Percentiles rank a stretch among this genome's conserved stretches.
These are phyloP conservation scores for Trichosanthes cucumerina DNA, from an alignment of 306 rosid species.

Conservation along the genomic window DNA sequence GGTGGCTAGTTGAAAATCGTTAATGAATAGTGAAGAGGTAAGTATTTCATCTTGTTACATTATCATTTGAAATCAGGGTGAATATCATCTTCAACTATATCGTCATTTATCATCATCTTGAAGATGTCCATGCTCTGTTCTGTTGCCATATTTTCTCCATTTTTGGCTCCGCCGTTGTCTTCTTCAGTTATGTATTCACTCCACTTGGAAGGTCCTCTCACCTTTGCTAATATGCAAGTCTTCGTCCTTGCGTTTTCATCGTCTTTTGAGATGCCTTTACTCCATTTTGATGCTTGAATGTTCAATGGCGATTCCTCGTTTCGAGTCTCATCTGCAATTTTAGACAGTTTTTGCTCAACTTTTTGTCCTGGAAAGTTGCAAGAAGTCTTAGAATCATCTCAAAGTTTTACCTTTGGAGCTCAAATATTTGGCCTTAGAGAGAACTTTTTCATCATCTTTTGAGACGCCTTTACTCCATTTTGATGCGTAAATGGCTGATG, in stretches of 20 bases:
- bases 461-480: slow-evolving; percentile 10
- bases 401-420: slow-evolving; percentile 27
- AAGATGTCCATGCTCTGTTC: slow-evolving; percentile 9
- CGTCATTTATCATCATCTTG: slow-evolving; percentile 29
- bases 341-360: not conserved
- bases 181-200: slow-evolving; percentile 36
- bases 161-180: not conserved
- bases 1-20: not conserved
- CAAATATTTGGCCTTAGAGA: slow-evolving; percentile 7
- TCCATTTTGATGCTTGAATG: slow-evolving; percentile 13
- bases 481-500: slow-evolving; percentile 7
- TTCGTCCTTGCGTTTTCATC: not conserved
- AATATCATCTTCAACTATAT: slow-evolving; percentile 60
- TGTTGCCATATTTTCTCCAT: slow-evolving; percentile 1
- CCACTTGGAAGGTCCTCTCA: slow-evolving; percentile 50
- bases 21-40: not conserved
- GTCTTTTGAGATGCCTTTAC: not conserved
- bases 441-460: not conserved
- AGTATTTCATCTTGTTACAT: not conserved
- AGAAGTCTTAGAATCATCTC: not conserved
- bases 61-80: slow-evolving; percentile 70
- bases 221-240: not conserved
- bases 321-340: slow-evolving; percentile 19
- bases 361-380: not conserved
- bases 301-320: slow-evolving; percentile 5